These are phyloP conservation scores for Microcyclospora tardicrescens DNA, from an alignment of 2,329 filamentous ascomycete species.

Conservation along the genomic window DNA sequence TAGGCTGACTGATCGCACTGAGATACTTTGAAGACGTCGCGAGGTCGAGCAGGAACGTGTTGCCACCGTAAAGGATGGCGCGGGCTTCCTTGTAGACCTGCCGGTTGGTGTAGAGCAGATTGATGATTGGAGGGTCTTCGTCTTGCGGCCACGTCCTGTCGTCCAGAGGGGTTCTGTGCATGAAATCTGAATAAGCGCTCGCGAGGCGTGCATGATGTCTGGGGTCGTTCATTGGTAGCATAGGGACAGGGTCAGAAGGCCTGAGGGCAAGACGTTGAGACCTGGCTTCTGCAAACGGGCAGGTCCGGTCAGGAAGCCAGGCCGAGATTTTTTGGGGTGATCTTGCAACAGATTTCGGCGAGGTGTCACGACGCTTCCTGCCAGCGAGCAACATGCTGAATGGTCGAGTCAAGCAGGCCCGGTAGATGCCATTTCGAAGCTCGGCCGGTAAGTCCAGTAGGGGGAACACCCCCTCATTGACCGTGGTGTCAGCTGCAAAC, in stretches of 20 bases:
- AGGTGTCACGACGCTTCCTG: too few relatives aligned
- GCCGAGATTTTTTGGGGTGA: too few relatives aligned
- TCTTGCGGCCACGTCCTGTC: conserved; percentile 11
- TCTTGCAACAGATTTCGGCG: too few relatives aligned
- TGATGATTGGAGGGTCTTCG: conserved; percentile 25
- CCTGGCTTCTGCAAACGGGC: not conserved
- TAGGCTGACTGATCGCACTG: conserved; percentile 29
- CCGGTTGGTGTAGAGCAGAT: conserved; percentile 27
- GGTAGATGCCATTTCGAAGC: conserved; percentile 33
- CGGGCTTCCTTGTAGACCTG: conserved; percentile 30
- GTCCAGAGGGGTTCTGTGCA: too few relatives aligned
- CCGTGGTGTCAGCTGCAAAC: too few relatives aligned
- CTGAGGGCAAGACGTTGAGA: not conserved
- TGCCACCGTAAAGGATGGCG: conserved; percentile 28
- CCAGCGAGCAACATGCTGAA: conserved; percentile 19
- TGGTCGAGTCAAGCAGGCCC: conserved; percentile 22
- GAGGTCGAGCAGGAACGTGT: conserved; percentile 28
- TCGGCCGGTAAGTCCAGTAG: conserved; percentile 35
- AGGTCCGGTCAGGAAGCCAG: too few relatives aligned
- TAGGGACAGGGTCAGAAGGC: conserved; percentile 1
- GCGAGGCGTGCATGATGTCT: too few relatives aligned
- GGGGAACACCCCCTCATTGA: conserved; percentile 13
- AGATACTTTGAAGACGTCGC: conserved; percentile 27
- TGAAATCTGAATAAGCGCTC: too few relatives aligned
- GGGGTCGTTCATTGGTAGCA: not conserved